A percentile compares a stretch with the other conserved stretches of the same genome.
Conservation (phyloP, 257 asterid species). For the Coffea eugenioides region DNA sequence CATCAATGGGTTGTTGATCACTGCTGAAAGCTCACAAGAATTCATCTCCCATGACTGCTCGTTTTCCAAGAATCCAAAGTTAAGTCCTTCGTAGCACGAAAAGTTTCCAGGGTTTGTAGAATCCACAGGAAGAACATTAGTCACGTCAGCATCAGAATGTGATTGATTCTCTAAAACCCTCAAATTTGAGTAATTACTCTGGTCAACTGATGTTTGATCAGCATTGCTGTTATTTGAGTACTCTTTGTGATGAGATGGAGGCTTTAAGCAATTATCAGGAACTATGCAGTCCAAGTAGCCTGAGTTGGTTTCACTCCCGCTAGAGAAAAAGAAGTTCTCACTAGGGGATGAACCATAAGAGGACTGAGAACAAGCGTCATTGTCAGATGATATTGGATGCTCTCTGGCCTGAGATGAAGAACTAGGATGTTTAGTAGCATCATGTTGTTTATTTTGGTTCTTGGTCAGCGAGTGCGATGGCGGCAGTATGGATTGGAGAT, state of each 20-base stretch:
- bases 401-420: slow-evolving; percentile 1
- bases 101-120: slow-evolving; percentile 21
- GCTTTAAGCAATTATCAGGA: slow-evolving; percentile 73
- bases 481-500: slow-evolving; percentile 30
- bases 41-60: slow-evolving; percentile 47
- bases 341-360: slow-evolving; percentile 35
- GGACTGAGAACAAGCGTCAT: slow-evolving; percentile 33
- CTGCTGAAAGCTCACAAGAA: slow-evolving; percentile 66
- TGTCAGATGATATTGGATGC: slow-evolving; percentile 13
- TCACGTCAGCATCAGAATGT: neutral
- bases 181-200: slow-evolving; percentile 11
- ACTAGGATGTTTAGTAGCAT: neutral
- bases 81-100: slow-evolving; percentile 20
- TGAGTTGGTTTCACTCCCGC: slow-evolving; percentile 40
- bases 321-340: slow-evolving; percentile 34
- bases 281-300: slow-evolving; percentile 91
- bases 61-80: slow-evolving; percentile 36
- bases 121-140: slow-evolving; percentile 9
- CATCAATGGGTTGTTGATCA: slow-evolving; percentile 36
- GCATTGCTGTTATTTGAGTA: neutral
- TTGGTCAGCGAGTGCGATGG: slow-evolving; percentile 8
- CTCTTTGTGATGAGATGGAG: slow-evolving; percentile 27
- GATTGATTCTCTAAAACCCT: slow-evolving; percentile 18
- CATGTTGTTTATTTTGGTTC: slow-evolving; percentile 4
- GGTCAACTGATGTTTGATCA: neutral